phyloP scores from a whole-genome alignment of 768 basidiomycete species.

The Russula brevipes region DNA sequence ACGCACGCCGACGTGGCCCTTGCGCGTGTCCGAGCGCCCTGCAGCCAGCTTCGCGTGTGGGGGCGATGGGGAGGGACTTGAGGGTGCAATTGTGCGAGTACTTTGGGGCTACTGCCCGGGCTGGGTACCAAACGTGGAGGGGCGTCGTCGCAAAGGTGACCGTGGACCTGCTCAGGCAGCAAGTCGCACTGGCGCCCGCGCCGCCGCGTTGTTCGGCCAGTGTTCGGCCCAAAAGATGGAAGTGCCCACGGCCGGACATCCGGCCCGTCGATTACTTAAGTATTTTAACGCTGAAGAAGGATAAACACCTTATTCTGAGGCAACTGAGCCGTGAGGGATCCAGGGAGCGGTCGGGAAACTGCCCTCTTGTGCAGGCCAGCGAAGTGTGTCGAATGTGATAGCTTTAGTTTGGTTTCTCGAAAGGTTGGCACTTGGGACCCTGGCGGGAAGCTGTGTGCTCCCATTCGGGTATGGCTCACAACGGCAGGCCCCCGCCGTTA shows the following conservation, averaged over 20 bases:
- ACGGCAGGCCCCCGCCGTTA: neutral
- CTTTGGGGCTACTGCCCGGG: neutral
- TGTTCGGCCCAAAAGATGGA: conserved; percentile 1
- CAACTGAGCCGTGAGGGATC: neutral
- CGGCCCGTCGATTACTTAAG: conserved; percentile 9
- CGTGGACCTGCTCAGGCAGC: neutral
- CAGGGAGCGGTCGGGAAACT: neutral
- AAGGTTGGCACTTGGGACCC: neutral
- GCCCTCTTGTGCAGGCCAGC: neutral
- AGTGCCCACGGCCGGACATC: neutral
- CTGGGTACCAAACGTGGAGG: too few species aligned
- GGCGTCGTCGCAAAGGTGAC: neutral
- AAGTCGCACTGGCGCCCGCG: neutral
- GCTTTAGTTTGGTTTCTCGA: accelerated
- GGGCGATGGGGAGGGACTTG: conserved; percentile 74
- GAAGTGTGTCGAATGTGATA: neutral
- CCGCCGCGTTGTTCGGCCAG: neutral
- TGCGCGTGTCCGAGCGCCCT: conserved; percentile 49
- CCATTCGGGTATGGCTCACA: conserved; percentile 14
- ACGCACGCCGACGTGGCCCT: conserved; percentile 35
- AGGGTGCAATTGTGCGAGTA: conserved; percentile 37
- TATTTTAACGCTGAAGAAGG: neutral
- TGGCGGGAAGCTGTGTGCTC: neutral
- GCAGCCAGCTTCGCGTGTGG: conserved; percentile 51
- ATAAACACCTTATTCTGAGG: neutral